Base-by-base conservation (phyloP, 2,329 filamentous ascomycete genomes). In the Neonectria ditissima region DNA sequence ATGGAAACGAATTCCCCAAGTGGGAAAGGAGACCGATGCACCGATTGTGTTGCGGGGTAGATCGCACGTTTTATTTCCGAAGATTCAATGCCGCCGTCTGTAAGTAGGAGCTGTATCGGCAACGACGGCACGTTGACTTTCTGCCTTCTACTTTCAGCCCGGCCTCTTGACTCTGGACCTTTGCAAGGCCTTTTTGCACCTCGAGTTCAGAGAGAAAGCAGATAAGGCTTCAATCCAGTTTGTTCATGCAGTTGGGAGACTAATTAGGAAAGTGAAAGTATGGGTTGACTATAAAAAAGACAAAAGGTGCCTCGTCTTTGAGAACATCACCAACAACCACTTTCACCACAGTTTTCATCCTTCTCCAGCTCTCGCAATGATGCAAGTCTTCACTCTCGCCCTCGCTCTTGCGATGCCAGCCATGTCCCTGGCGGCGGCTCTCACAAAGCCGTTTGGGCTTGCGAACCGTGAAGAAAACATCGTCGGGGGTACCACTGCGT, bases 401-500 rank as follows among this genome's bases (percentile, higher is more conserved):
- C 5, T 26, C 43, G 43, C 22, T 10, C 43, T 45, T 45, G 22
- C 22, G 5, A 45, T 45, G 43, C 43, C 43, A n/a, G 43, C 43
- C 16, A 45, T 45, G 20, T 26, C 65, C 32, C 5, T 65, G 24
- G 39, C 66, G 30, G 60, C 37, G 18, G 66, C 58, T n/a, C 44
- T 55, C 22, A 30, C 20, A 24, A 45, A 45, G 43, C 43, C 43
- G 13, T 45, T 45, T 26, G 43, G 43, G 14, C 22, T 45, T 22
- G 3, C 43, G 39, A 13, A 45, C 66, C 26, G 52, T 67, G 30
- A 66, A 30, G 4, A 63, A 59, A 18, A 4, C 47, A 76, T 76
- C 13, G 74, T 76, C n/a, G 74, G 74, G n/a, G 74, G 74, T 20
- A 61, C 60, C 5, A 41, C 51, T 13, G 74, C 74, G 32, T n/a